Evolutionary conservation across 2,329 filamentous ascomycete genomes (phyloP).

Genomic region (Xylariomycetidae sp.): DNA sequence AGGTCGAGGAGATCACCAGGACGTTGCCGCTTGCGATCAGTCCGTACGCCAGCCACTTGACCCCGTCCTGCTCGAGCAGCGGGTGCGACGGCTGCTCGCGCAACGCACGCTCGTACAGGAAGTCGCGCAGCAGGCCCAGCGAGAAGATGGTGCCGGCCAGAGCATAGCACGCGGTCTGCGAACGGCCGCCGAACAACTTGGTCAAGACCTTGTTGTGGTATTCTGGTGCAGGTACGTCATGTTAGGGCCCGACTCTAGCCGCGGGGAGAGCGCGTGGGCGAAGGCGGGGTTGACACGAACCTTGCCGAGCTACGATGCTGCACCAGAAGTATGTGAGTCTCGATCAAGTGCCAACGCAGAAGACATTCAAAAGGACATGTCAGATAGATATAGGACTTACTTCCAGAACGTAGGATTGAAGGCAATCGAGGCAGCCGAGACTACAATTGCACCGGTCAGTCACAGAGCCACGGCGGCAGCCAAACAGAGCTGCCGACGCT

Average conservation of each 20-base stretch:
- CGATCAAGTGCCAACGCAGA: no score
- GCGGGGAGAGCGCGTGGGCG: no score
- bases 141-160: conserved; percentile 87
- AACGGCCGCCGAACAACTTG: conserved; percentile 73
- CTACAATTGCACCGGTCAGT: conserved; percentile 37
- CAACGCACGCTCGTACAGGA: conserved; percentile 79
- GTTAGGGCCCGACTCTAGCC: no score
- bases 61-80: conserved; percentile 54
- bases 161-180: conserved; percentile 78
- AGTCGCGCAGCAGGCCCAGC: conserved; percentile 82
- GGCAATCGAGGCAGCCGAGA: conserved; percentile 72
- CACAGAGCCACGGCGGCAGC: conserved; percentile 2
- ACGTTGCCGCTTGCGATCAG: conserved; percentile 73
- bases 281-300: no score
- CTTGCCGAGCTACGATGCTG: conserved; percentile 78
- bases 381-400: conserved; percentile 49
- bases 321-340: conserved; percentile 6
- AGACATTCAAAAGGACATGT: not conserved
- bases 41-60: conserved; percentile 59
- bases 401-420: conserved; percentile 99
- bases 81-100: conserved; percentile 69
- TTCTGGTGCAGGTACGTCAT: conserved; percentile 57
- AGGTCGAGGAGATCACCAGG: conserved; percentile 85
- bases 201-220: conserved; percentile 88
- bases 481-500: conserved; percentile 6